Conservation (phyloP, 208 protist genomes). For the Wallacemonas rigidus region DNA sequence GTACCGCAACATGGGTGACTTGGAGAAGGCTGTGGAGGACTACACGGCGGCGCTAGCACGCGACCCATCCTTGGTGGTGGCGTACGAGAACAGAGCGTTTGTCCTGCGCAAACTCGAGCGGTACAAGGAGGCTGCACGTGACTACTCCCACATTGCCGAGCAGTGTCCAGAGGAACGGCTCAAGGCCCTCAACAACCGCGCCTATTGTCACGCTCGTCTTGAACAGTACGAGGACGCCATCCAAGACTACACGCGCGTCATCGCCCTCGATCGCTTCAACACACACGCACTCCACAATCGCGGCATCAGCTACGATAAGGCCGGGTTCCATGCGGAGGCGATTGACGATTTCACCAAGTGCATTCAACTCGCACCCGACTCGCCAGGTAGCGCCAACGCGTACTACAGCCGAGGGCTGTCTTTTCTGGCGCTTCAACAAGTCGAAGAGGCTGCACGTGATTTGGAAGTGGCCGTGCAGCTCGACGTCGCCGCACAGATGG, state of each 20-base stretch:
- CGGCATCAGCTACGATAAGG: slow-evolving; percentile 81
- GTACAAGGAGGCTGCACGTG: slow-evolving; percentile 46
- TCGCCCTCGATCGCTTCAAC: slow-evolving; percentile 63
- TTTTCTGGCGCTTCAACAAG: slow-evolving; percentile 29
- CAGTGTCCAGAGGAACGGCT: slow-evolving; percentile 26
- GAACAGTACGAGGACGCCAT: slow-evolving; percentile 69
- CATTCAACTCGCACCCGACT: slow-evolving; percentile 70
- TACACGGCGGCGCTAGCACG: slow-evolving; percentile 59
- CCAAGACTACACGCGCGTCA: slow-evolving; percentile 71
- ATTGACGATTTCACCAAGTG: slow-evolving; percentile 74
- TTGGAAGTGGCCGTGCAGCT: slow-evolving; percentile 26
- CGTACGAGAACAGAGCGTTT: slow-evolving; percentile 62
- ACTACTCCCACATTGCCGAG: slow-evolving; percentile 59
- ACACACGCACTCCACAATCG: slow-evolving; percentile 86
- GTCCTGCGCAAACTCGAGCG: slow-evolving; percentile 70
- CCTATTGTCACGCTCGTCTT: slow-evolving; percentile 72
- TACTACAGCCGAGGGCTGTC: slow-evolving; percentile 86
- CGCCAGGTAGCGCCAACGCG: slow-evolving; percentile 56
- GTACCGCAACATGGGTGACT: slow-evolving; percentile 63
- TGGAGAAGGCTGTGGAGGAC: slow-evolving; percentile 69
- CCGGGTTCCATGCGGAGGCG: slow-evolving; percentile 64
- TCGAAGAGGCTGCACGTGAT: slow-evolving; percentile 24
- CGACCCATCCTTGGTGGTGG: slow-evolving; percentile 29
- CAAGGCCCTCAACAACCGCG: slow-evolving; percentile 82
- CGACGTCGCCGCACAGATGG: slow-evolving; percentile 3